Conservation (phyloP, 2,329 filamentous ascomycete species). For the Penicillium sp. region DNA sequence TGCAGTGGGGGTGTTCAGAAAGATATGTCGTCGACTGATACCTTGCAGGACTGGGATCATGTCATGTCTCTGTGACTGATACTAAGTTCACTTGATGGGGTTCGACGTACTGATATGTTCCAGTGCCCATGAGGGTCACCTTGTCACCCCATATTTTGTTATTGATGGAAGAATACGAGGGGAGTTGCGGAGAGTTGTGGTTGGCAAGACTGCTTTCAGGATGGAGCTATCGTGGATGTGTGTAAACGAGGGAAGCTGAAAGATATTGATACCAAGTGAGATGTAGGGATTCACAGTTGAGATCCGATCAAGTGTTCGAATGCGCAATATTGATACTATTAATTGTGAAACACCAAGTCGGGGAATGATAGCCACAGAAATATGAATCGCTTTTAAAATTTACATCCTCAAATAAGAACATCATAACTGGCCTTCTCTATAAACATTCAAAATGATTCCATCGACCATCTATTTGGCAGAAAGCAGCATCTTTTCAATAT, state of each 20-base stretch:
- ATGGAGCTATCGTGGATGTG: not conserved
- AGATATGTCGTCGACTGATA: not conserved
- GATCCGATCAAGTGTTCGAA: not conserved
- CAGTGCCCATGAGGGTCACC: not conserved
- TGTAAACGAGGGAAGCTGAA: not conserved
- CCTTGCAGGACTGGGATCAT: not conserved
- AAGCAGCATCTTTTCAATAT: conserved; percentile 65
- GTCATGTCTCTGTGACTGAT: not conserved
- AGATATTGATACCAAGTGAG: not conserved
- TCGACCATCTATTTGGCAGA: conserved; percentile 27
- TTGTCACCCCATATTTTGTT: not conserved
- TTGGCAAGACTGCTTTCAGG: not conserved
- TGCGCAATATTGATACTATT: not conserved
- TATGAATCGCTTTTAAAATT: not conserved
- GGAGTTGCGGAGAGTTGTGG: not conserved
- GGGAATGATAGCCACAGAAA: not conserved
- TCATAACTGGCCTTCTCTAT: not conserved
- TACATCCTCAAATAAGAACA: not conserved
- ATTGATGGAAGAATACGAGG: not conserved
- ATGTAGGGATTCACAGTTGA: not conserved
- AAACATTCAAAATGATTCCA: not conserved
- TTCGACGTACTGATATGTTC: not conserved
- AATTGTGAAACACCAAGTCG: not conserved
- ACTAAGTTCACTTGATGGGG: not conserved
- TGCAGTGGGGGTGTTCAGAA: not conserved